Percentiles rank a stretch among this genome's conserved stretches.
Conservation (phyloP, 2,329 filamentous ascomycete species). For the Cytospora piceicola region DNA sequence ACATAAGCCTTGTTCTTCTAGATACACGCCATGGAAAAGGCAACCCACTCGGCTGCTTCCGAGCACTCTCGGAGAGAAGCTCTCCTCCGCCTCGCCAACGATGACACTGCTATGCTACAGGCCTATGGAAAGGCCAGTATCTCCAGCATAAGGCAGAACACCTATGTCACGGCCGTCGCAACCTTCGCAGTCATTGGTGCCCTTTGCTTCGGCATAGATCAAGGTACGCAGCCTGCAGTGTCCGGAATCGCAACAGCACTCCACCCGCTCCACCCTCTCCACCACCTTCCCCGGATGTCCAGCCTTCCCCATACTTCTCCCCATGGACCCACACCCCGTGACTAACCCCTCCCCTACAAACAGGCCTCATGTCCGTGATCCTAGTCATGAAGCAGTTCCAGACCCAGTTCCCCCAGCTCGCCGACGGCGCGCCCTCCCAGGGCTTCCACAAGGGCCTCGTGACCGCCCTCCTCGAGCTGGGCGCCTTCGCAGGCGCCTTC, state of each 20-base stretch:
- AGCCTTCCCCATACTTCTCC: background rate
- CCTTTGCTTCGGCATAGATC: slow-evolving; percentile 37
- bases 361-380: slow-evolving; percentile 19
- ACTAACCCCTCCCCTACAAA: background rate
- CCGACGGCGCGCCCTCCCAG: slow-evolving; percentile 13
- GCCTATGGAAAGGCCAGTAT: slow-evolving; percentile 21
- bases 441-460: slow-evolving; percentile 30
- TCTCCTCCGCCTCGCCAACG: slow-evolving; percentile 11
- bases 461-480: slow-evolving; percentile 55
- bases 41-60: background rate
- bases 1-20: too few relatives aligned
- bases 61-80: slow-evolving; percentile 15
- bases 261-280: too few relatives aligned
- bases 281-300: background rate
- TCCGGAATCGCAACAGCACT: background rate
- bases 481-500: slow-evolving; percentile 60
- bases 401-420: slow-evolving; percentile 15
- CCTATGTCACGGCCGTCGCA: slow-evolving; percentile 26
- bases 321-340: background rate
- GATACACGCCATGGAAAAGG: background rate
- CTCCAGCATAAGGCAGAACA: slow-evolving; percentile 2
- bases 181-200: slow-evolving; percentile 42
- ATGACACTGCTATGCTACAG: slow-evolving; percentile 15
- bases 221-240: slow-evolving; percentile 8
- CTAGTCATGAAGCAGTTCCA: slow-evolving; percentile 23